Conservation (phyloP, 2,329 filamentous ascomycete genomes). For the Ceratocystis harringtonii region DNA sequence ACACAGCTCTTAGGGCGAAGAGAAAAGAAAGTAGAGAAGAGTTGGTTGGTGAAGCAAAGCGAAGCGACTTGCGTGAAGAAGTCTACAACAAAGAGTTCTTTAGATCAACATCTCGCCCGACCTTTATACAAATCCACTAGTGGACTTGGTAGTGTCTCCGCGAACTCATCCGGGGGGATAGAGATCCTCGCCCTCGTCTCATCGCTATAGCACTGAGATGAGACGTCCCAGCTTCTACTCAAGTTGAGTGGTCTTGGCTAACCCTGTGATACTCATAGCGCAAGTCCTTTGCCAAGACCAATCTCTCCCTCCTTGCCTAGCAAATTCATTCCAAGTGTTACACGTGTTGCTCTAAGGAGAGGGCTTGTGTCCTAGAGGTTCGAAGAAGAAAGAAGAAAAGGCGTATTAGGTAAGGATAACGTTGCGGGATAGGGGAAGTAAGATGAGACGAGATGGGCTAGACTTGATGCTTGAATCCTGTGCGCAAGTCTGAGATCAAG, state of each 20-base stretch:
- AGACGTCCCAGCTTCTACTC: background rate
- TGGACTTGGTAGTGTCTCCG: too few relatives aligned
- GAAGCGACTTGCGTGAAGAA: background rate
- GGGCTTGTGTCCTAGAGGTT: background rate
- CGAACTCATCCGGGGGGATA: too few relatives aligned
- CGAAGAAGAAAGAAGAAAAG: background rate
- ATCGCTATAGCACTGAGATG: background rate
- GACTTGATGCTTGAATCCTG: background rate
- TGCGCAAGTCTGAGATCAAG: background rate
- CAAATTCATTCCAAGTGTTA: background rate
- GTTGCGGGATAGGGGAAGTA: background rate
- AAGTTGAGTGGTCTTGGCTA: background rate
- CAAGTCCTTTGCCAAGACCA: background rate
- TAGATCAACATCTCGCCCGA: background rate
- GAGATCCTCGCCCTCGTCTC: background rate
- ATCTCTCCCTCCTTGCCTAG: background rate
- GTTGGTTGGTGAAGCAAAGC: background rate
- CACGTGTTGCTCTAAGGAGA: background rate
- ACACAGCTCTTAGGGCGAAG: background rate
- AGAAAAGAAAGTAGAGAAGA: background rate
- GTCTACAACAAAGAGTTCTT: background rate
- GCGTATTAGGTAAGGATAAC: background rate
- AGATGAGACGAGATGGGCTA: background rate
- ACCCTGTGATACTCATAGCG: background rate
- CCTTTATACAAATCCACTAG: background rate